Evolutionary conservation across 805 yeast species (phyloP), one percentile per base, ranked within the genome.

Genomic region (Candida cerambycidarum): DNA sequence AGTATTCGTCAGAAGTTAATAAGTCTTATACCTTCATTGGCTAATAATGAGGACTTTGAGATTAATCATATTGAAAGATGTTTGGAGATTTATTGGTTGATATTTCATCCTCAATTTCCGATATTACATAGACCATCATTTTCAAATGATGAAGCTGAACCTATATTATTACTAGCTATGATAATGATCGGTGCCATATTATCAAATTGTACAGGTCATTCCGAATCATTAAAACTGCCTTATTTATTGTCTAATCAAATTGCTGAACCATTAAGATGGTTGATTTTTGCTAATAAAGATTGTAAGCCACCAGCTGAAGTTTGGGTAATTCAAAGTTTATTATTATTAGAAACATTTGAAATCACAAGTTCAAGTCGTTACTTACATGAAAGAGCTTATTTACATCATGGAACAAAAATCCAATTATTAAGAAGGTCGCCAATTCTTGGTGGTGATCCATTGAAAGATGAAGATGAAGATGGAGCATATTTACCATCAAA

Each of bases 321-420:
- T 4, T 86, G 87, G 81, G 78, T 87, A 8, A 69, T 88, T 35
- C 95, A 88, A 60, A 71, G 85, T 47, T 65, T 87, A 44, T 54
- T 85, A 38, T 56, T 88, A 47, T 58, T 88, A 13, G 95, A 87
- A 56, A 76, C 79, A 52, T 84, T 76, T 56, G 96, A 87, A 58
- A 85, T 86, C 56, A 72, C 80, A 43, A 78, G 83, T 48, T 67
- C 86, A 0, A 73, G 76, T 28, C 64, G 96, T 47, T 63, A 62
- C 29, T 56, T 85, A 39, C 96, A 87, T 58, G 95, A 86, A 58
- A 62, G 95, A 35, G 83, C 87, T 0, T 88, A 82, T 58, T 65
- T 88, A n/a, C 93, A 87, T 54, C 95, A 87, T 59, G 95, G 93
- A 4, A 82, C 93, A n/a, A 61, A 61, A 44, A 56, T 60, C 13